Base-by-base conservation (phyloP, 1,139 yeast species). In the Yamadazyma atlantica region DNA sequence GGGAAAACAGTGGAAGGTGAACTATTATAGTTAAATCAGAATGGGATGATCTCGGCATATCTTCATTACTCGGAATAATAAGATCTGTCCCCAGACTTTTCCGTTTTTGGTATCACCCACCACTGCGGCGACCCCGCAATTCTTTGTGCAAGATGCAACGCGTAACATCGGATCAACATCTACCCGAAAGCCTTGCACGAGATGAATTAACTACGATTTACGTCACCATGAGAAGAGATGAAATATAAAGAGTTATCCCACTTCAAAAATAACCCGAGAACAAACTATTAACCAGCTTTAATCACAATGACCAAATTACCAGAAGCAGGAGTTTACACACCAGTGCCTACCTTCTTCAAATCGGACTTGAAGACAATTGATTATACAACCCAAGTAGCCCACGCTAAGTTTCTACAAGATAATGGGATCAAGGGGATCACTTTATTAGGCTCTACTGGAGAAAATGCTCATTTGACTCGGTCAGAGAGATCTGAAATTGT, bases 381-480 rank as follows among this genome's bases (percentile, higher is more conserved):
- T 45, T 46, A 51, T 26, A 59, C 53, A 2, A 53, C 70, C 16
- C 70, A 66, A 45, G 50, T 54, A 8, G 49, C 45, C n/a, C 73
- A 66, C 40, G 68, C 71, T 19, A 53, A 61, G 38, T 55, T 55
- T 42, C 49, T 67, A 27, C 41, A 58, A 17, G 42, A 50, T 0
- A 54, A 53, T 35, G 70, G 72, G 3, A 58, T 66, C 32, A 44
- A 47, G 9, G 73, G 73, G 3, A 42, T 65, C 17, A 60, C 66
- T 4, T 53, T 64, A 15, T 51, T 62, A 31, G 73, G 73, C 2
- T 62, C 69, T 4, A 64, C 66, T 26, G 80, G 80, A 27, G 80
- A 75, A 51, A 64, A 70, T 43, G 62, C 68, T 33, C 75, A 69
- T 49, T 57, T 74, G 48, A 62, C 75, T 17, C 56, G 64, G 38